These are phyloP conservation scores for Insectozyma bohioensis DNA, from an alignment of 1,139 yeast genomes.

Conservation along the genomic window DNA sequence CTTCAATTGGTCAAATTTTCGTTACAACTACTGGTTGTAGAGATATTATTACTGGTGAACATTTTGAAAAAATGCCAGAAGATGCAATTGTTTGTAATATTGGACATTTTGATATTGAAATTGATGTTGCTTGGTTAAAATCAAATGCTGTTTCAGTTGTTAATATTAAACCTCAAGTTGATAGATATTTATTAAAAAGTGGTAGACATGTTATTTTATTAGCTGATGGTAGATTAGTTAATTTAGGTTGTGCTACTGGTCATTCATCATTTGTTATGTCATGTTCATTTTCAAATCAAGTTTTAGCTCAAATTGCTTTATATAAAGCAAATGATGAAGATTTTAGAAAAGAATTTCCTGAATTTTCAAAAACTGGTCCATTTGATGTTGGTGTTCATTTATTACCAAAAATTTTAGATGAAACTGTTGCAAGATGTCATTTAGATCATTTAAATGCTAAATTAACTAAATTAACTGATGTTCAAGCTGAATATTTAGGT, in stretches of 20 bases:
- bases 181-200: conserved; percentile 86
- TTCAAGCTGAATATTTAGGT: conserved; percentile 95
- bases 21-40: conserved; percentile 99
- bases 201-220: conserved; percentile 96
- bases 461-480: conserved; percentile 74
- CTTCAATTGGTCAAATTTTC: conserved; percentile 91
- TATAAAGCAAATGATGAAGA: conserved; percentile 83
- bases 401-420: conserved; percentile 98
- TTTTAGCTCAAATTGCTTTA: conserved; percentile 97
- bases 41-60: conserved; percentile 90
- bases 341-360: conserved; percentile 82
- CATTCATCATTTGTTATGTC: conserved; percentile 99
- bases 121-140: conserved; percentile 98
- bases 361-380: conserved; percentile 91
- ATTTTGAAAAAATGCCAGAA: conserved; percentile 93
- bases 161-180: conserved; percentile 99
- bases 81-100: conserved; percentile 99
- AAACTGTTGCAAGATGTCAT: conserved; percentile 98
- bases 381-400: conserved; percentile 93
- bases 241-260: conserved; percentile 99
- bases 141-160: conserved; percentile 85
- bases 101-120: conserved; percentile 99
- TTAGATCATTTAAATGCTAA: conserved; percentile 92
- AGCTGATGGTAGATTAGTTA: conserved; percentile 99
- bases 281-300: conserved; percentile 99